Conservation (phyloP, 495 filamentous ascomycete species). For the Xylaria flabelliformis region DNA sequence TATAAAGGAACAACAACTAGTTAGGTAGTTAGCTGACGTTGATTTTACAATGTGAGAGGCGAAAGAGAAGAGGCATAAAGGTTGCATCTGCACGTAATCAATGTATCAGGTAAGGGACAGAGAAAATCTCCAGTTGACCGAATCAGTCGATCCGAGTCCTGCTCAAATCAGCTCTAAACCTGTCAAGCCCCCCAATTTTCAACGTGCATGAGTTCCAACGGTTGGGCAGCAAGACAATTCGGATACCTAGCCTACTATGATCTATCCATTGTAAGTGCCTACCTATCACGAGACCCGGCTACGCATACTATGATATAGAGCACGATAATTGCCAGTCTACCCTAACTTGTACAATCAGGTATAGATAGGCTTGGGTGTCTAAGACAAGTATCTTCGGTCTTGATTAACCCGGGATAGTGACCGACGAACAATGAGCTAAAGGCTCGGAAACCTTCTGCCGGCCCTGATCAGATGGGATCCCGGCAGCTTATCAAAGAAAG, state of each 20-base stretch:
- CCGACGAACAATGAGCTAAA: not conserved
- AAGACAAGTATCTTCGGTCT: not conserved
- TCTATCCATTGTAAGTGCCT: not conserved
- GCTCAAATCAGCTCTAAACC: not conserved
- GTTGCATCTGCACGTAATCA: conserved; percentile 1
- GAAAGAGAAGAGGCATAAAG: not conserved
- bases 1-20: not conserved
- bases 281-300: not conserved
- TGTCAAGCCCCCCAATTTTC: not conserved
- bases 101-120: conserved; percentile 4
- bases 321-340: not conserved
- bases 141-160: conserved; percentile 1
- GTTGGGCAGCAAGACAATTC: conserved; percentile 23
- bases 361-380: not conserved
- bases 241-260: not conserved
- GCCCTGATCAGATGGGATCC: not conserved
- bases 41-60: not conserved
- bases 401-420: not conserved
- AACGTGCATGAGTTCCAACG: conserved; percentile 1
- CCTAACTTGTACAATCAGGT: too few relatives aligned
- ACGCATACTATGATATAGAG: not conserved
- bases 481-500: conserved; percentile 9
- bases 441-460: not conserved
- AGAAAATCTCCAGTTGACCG: not conserved
- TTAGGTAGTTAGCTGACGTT: not conserved